Evolutionary conservation across 345 rosid genomes (phyloP), one percentile per base, ranked within the genome.

Genomic region (Gossypium ekmanianum): DNA sequence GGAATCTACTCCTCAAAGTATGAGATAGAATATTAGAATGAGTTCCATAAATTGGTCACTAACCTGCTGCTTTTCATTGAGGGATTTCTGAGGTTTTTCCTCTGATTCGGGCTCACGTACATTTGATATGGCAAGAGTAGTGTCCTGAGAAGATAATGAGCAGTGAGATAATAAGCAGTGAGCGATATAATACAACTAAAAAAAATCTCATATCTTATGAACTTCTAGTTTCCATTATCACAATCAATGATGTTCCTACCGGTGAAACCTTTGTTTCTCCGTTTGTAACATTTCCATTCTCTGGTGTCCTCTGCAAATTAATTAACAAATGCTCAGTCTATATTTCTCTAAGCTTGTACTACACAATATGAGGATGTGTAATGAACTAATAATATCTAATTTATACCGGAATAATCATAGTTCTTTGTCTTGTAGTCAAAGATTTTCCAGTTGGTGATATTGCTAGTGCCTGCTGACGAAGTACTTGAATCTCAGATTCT

Each of bases 11-110:
- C 43, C 27, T 22, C n/a, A 45, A 16, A 24, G 68, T 17, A 61
- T 57, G 72, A 66, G 43, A 43, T 11, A 68, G 67, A 24, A 55
- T 16, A 44, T n/a, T 26, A 58, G 68, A 29, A 72, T 43, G 24
- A 63, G 62, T 75, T 29, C 43, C 52, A 44, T 22, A 41, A 8
- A 59, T 17, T 47, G 68, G 76, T 73, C 72, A 68, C 80, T 70
- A 65, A 88, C 99, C 98, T 91, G 98, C 86, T 95, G 99, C 87
- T 87, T 95, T 87, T 95, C 99, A 78, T 93, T 95, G 44, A 95
- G 97, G 73, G 86, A 81, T 79, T 95, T 95, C 84, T 93, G 99
- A 73, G 98, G 98, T 76, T 90, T 95, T 81, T 93, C 98, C 82
- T 95, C 99, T 26, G 97, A 93, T 81, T 93, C 99, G 71, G 96